phyloP scores from a whole-genome alignment of 805 yeast species.

The Scheffersomyces amazonensis region DNA sequence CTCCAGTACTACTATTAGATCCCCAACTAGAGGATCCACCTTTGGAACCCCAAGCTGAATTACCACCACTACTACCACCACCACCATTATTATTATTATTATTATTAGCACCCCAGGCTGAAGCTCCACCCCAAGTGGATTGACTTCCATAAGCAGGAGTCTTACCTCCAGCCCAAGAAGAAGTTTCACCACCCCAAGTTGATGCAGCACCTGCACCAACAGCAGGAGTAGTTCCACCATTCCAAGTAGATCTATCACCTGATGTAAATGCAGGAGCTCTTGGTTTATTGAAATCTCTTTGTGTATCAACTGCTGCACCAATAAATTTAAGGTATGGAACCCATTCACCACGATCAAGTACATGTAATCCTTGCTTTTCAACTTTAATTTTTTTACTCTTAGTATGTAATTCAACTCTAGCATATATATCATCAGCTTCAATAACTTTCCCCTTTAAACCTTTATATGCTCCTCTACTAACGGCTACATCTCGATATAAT shows the following conservation, averaged over 20 bases:
- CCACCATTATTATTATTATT: slow-evolving; percentile 50
- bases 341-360: slow-evolving; percentile 64
- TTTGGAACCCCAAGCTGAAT: slow-evolving; percentile 23
- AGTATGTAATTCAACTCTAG: slow-evolving; percentile 91
- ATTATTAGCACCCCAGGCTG: slow-evolving; percentile 21
- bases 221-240: slow-evolving; percentile 21
- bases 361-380: slow-evolving; percentile 73
- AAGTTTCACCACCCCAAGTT: slow-evolving; percentile 35
- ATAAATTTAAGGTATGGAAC: slow-evolving; percentile 78
- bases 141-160: slow-evolving; percentile 31
- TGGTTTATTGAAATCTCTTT: slow-evolving; percentile 12
- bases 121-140: slow-evolving; percentile 44
- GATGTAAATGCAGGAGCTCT: slow-evolving; percentile 34
- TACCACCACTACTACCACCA: slow-evolving; percentile 30
- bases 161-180: slow-evolving; percentile 47
- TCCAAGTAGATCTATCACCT: slow-evolving; percentile 56
- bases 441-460: slow-evolving; percentile 92
- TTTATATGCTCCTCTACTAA: slow-evolving; percentile 89
- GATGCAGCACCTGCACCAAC: slow-evolving; percentile 22
- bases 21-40: slow-evolving; percentile 43
- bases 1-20: slow-evolving; percentile 21
- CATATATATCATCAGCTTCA: slow-evolving; percentile 89
- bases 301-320: slow-evolving; percentile 35
- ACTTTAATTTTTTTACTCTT: slow-evolving; percentile 86
- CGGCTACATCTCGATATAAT: slow-evolving; percentile 78